Conservation (phyloP, 768 basidiomycete genomes). For the Lyophyllum atratum region DNA sequence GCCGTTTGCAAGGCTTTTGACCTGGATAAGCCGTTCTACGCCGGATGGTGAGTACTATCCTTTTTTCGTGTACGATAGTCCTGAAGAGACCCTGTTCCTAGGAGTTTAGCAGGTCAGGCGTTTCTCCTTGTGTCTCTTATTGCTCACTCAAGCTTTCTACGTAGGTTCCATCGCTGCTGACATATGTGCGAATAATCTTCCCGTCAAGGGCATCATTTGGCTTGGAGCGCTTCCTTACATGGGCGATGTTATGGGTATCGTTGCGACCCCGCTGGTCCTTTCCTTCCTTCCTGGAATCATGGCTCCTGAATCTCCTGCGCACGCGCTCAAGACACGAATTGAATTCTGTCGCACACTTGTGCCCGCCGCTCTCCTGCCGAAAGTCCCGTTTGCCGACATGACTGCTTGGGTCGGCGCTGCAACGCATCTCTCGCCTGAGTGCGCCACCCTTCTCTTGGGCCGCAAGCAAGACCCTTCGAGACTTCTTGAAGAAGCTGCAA, state of each 20-base stretch:
- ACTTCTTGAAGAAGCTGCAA: conserved; percentile 10
- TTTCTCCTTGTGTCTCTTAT: not conserved
- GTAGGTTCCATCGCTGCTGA: conserved; percentile 14
- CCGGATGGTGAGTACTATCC: conserved; percentile 29
- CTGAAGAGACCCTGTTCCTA: not conserved
- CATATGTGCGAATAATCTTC: conserved; percentile 12
- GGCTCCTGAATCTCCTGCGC: conserved; percentile 1
- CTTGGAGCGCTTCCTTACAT: conserved; percentile 14
- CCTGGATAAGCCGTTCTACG: conserved; percentile 29
- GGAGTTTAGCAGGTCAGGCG: conserved; percentile 4
- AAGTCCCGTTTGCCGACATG: conserved; percentile 8
- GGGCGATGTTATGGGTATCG: conserved; percentile 13
- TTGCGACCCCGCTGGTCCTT: conserved; percentile 11
- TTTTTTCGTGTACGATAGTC: not conserved
- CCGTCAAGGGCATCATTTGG: conserved; percentile 14
- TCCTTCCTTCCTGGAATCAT: conserved; percentile 11
- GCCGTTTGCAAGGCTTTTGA: conserved; percentile 30
- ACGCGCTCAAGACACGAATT: conserved; percentile 5
- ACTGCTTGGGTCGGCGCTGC: conserved; percentile 10
- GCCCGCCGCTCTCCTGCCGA: not conserved
- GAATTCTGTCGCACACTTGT: conserved; percentile 9
- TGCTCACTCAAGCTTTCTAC: not conserved
- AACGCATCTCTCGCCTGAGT: conserved; percentile 3
- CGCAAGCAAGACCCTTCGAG: conserved; percentile 11
- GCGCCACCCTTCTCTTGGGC: conserved; percentile 4